Evolutionary conservation across 768 basidiomycete genomes (phyloP).

Genomic region (Astraeus odoratus): DNA sequence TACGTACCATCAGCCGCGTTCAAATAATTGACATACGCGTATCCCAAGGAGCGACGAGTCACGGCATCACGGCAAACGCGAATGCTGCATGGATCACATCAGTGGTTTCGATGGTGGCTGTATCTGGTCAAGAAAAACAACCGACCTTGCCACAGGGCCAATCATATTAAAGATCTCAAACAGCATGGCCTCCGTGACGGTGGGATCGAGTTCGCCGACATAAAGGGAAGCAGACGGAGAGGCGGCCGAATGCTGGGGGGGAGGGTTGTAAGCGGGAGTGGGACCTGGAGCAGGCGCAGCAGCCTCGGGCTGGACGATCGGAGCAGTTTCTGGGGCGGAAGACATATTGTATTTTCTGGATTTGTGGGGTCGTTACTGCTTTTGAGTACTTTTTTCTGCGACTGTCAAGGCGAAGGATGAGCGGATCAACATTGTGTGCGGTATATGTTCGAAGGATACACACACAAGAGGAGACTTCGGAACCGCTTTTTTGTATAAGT

Average conservation of each 20-base stretch:
- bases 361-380: conserved; percentile 74
- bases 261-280: conserved; percentile 52
- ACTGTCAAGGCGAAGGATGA: conserved; percentile 30
- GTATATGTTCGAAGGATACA: conserved; percentile 11
- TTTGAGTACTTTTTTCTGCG: conserved; percentile 74
- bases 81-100: conserved; percentile 48
- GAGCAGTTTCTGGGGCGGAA: conserved; percentile 47
- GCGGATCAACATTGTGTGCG: conserved; percentile 12
- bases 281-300: conserved; percentile 34
- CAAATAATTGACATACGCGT: conserved; percentile 99
- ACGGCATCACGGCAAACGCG: conserved; percentile 99
- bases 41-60: conserved; percentile 97
- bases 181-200: conserved; percentile 98
- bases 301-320: conserved; percentile 45
- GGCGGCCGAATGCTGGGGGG: conserved; percentile 41
- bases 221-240: conserved; percentile 91
- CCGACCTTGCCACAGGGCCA: conserved; percentile 94
- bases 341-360: conserved; percentile 52
- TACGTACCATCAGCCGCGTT: conserved; percentile 84
- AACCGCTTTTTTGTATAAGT: conserved; percentile 66
- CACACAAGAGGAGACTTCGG: conserved; percentile 69
- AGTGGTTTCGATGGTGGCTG: background rate
- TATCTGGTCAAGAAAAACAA: conserved; percentile 5
- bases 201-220: conserved; percentile 97
- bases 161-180: conserved; percentile 99